phyloP scores from a whole-genome alignment of 73 alveolate species.

The Urostyla sp. region DNA sequence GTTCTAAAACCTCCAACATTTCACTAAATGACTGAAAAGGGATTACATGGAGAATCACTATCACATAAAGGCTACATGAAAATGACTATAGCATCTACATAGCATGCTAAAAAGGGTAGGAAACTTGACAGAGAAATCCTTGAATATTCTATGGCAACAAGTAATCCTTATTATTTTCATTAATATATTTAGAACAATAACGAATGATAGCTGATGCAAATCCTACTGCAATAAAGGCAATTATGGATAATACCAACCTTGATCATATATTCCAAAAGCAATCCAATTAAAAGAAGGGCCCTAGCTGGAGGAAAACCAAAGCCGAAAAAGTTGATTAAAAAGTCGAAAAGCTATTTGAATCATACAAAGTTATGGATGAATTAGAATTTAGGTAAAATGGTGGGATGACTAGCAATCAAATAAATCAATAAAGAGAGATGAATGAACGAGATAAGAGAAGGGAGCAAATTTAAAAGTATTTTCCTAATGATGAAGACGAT shows the following conservation, averaged over 20 bases:
- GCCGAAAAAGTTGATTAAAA: conserved; percentile 46
- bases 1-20: conserved; percentile 46
- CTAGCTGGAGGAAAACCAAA: conserved; percentile 42
- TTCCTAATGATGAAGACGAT: too few species aligned
- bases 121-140: conserved; percentile 22
- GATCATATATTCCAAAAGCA: neutral
- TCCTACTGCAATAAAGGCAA: neutral
- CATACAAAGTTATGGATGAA: conserved; percentile 47
- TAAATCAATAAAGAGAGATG: too few species aligned
- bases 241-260: neutral
- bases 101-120: conserved; percentile 45
- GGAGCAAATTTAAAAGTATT: too few species aligned
- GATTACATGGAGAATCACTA: neutral
- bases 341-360: conserved; percentile 43
- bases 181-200: conserved; percentile 8
- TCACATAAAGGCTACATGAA: conserved; percentile 50
- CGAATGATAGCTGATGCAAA: conserved; percentile 42
- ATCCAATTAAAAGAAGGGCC: neutral
- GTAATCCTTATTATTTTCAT: neutral
- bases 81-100: conserved; percentile 58
- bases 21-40: too few species aligned
- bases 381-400: too few species aligned
- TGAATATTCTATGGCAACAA: conserved; percentile 39
- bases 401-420: too few species aligned
- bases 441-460: too few species aligned